These are phyloP conservation scores for Fusarium torulosum DNA, from an alignment of 2,329 filamentous ascomycete genomes.

Conservation along the genomic window DNA sequence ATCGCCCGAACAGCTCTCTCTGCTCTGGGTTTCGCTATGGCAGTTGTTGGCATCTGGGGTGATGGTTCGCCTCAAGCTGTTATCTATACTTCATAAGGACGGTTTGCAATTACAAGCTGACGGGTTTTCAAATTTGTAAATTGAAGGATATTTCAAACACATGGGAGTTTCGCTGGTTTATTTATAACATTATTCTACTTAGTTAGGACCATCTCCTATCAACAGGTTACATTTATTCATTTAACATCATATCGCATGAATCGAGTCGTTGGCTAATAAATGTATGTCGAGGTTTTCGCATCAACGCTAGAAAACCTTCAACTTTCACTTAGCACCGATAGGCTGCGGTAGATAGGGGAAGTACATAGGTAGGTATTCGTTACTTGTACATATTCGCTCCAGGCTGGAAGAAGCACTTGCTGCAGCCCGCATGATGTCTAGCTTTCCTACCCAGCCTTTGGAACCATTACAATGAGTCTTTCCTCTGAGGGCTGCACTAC, in stretches of 20 bases:
- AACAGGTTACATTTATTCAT: slow-evolving; percentile 14
- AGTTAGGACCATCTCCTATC: slow-evolving; percentile 38
- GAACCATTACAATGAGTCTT: neutral
- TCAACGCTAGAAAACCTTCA: neutral
- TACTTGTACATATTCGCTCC: neutral
- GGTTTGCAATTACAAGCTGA: slow-evolving; percentile 2
- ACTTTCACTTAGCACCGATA: neutral
- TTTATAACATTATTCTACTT: slow-evolving; percentile 9
- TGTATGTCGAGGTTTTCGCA: neutral
- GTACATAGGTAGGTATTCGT: neutral
- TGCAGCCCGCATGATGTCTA: neutral
- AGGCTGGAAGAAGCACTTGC: neutral
- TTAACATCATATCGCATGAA: neutral
- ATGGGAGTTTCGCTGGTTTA: slow-evolving; percentile 36
- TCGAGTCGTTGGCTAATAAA: neutral
- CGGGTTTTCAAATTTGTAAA: slow-evolving; percentile 18
- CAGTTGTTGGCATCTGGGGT: slow-evolving; percentile 75
- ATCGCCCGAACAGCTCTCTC: slow-evolving; percentile 66
- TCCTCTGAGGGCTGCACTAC: neutral
- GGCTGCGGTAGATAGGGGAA: neutral
- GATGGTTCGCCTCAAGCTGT: slow-evolving; percentile 62
- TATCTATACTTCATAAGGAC: slow-evolving; percentile 51
- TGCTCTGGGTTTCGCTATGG: slow-evolving; percentile 70
- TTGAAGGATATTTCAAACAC: slow-evolving; percentile 37
- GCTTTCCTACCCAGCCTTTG: neutral